phyloP scores from a whole-genome alignment of 2,329 filamentous ascomycete genomes.

The Incumbomyces lentus region DNA sequence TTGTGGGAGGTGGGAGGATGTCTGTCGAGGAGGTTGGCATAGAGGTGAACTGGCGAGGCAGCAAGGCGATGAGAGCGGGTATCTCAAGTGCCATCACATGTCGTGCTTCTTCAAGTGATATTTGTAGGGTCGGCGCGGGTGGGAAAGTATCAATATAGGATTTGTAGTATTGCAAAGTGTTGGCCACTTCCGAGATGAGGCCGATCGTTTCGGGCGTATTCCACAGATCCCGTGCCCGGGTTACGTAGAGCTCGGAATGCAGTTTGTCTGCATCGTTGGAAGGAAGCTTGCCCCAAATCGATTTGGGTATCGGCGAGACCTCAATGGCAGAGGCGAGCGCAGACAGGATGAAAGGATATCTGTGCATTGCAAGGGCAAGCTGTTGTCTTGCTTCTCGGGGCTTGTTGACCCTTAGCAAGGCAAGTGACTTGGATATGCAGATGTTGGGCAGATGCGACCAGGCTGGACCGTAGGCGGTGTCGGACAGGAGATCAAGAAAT shows the following conservation, averaged over 20 bases:
- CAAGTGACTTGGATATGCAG: constrained; percentile 65
- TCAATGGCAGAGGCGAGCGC: constrained; percentile 70
- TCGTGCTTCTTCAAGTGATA: constrained; percentile 52
- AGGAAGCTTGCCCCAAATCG: constrained; percentile 70
- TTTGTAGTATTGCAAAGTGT: constrained; percentile 41
- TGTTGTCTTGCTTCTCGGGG: constrained; percentile 52
- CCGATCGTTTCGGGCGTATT: constrained; percentile 61
- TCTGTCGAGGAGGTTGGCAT: constrained; percentile 66
- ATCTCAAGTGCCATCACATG: constrained; percentile 71
- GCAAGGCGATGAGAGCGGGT: constrained; percentile 56
- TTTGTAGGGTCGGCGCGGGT: constrained; percentile 34
- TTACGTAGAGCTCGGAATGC: constrained; percentile 64
- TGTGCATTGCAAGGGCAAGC: constrained; percentile 57
- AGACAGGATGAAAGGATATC: constrained; percentile 75
- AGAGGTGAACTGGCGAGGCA: constrained; percentile 56
- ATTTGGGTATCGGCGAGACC: constrained; percentile 62
- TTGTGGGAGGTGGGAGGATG: constrained; percentile 58
- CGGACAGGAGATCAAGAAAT: constrained; percentile 58
- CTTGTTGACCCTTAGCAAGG: constrained; percentile 62
- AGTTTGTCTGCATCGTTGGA: constrained; percentile 56
- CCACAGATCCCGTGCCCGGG: constrained; percentile 73
- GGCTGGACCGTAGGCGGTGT: constrained; percentile 39
- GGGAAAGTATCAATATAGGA: constrained; percentile 28
- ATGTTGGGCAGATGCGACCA: constrained; percentile 57
- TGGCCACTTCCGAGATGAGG: constrained; percentile 60